A percentile compares a stretch with the other conserved stretches of the same genome.
These are phyloP conservation scores for Cajanus cajan DNA, from an alignment of 306 rosid genomes.

Conservation along the genomic window DNA sequence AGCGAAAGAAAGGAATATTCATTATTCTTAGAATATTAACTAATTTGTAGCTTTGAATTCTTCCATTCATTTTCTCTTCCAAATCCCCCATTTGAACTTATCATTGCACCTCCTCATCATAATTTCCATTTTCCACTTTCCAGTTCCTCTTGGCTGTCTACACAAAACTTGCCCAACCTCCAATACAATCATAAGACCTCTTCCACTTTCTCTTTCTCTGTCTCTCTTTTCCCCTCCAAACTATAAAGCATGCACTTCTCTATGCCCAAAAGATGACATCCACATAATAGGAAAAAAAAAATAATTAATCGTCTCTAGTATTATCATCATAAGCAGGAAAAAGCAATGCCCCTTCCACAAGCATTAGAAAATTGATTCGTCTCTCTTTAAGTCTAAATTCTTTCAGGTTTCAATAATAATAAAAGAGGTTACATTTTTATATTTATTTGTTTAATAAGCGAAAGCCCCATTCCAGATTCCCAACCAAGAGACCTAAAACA, in stretches of 20 bases:
- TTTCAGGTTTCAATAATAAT: neutral
- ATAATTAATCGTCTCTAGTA: neutral
- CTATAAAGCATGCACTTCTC: neutral
- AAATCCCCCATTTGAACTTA: constrained; percentile 11
- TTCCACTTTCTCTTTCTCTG: neutral
- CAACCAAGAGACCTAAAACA: constrained; percentile 8
- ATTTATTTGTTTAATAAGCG: constrained; percentile 5
- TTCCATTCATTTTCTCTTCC: neutral
- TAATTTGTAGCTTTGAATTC: neutral
- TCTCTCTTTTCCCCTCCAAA: neutral
- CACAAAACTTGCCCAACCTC: constrained; percentile 20
- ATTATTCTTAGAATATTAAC: neutral
- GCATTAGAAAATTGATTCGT: neutral
- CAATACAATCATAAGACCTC: neutral
- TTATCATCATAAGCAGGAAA: neutral
- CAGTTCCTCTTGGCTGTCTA: constrained; percentile 33
- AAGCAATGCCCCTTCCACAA: neutral
- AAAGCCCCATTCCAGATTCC: constrained; percentile 14
- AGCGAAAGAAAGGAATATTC: neutral
- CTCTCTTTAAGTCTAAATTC: neutral
- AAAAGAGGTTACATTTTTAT: neutral
- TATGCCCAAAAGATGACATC: neutral
- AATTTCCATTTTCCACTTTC: constrained; percentile 33
- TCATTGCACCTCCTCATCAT: constrained; percentile 19
- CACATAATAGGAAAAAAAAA: neutral